Conservation (phyloP, 164 flowering plant genomes). For the Piper longum region DNA sequence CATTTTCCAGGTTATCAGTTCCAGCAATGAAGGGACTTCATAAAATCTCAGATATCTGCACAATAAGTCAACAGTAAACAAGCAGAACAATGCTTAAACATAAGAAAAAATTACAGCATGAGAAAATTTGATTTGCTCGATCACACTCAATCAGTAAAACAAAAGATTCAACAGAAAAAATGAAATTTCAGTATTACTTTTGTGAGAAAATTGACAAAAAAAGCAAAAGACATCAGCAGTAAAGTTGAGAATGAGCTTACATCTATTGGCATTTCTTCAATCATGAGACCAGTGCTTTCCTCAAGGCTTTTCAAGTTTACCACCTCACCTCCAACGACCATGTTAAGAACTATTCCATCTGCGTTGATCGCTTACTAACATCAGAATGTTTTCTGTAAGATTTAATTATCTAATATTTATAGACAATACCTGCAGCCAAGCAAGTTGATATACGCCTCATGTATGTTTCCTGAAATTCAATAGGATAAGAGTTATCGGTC, state of each 20-base stretch:
- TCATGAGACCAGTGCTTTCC: conserved; percentile 56
- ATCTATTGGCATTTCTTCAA: conserved; percentile 84
- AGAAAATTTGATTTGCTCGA: neutral
- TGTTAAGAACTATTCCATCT: conserved; percentile 94
- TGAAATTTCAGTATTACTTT: no score
- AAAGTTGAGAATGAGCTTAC: conserved; percentile 27
- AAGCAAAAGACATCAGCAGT: no score
- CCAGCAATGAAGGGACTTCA: conserved; percentile 9
- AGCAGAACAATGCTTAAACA: neutral
- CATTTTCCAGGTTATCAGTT: no score
- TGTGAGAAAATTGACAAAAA: no score
- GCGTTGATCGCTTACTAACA: conserved; percentile 15
- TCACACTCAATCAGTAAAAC: neutral
- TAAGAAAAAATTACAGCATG: neutral
- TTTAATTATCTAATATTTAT: neutral
- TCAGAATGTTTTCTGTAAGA: neutral
- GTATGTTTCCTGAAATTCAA: conserved; percentile 58
- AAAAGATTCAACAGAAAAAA: no score
- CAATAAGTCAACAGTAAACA: conserved; percentile 1
- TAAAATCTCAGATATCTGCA: conserved; percentile 74
- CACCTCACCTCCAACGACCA: conserved; percentile 99
- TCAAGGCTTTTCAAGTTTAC: conserved; percentile 67
- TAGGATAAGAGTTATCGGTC: neutral
- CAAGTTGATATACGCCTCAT: conserved; percentile 71
- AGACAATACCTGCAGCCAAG: conserved; percentile 69